These are phyloP conservation scores for Chiua virens DNA, from an alignment of 768 basidiomycete genomes.

Conservation along the genomic window DNA sequence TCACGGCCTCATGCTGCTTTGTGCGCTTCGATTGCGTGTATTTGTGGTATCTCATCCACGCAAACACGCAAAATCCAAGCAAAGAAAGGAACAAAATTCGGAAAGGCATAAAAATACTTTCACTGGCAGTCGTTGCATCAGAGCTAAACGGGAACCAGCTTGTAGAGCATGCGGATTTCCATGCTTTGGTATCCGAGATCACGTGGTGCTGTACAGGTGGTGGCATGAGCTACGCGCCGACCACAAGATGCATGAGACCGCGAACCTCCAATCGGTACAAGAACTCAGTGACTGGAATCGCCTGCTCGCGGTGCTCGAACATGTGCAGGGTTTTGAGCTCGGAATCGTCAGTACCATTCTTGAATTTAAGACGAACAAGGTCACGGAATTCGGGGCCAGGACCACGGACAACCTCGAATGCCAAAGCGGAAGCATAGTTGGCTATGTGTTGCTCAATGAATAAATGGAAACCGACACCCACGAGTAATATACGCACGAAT, in stretches of 20 bases:
- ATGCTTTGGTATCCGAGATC: conserved; percentile 36
- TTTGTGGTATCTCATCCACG: conserved; percentile 13
- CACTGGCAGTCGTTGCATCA: conserved; percentile 2
- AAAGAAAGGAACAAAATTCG: conserved; percentile 5
- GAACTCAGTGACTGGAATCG: conserved; percentile 78
- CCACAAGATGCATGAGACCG: neutral
- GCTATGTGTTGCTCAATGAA: conserved; percentile 41
- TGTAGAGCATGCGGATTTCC: conserved; percentile 40
- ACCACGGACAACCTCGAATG: conserved; percentile 73
- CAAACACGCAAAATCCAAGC: conserved; percentile 13
- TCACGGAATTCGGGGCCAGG: conserved; percentile 74
- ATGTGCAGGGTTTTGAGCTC: conserved; percentile 64
- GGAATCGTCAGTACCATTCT: conserved; percentile 63
- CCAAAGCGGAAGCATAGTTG: conserved; percentile 68
- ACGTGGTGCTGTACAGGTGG: conserved; percentile 32
- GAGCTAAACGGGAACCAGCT: conserved; percentile 25
- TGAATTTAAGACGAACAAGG: conserved; percentile 81
- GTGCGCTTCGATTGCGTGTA: conserved; percentile 7
- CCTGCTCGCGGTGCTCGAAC: conserved; percentile 66
- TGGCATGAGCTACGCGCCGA: neutral
- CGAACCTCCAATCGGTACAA: conserved; percentile 78
- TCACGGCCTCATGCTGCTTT: neutral
- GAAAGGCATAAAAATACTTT: neutral
- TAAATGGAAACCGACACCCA: neutral
- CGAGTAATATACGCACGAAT: conserved; percentile 53